Conservation (phyloP, 352 stramenopile species). For the Phytopythium delawarense region DNA sequence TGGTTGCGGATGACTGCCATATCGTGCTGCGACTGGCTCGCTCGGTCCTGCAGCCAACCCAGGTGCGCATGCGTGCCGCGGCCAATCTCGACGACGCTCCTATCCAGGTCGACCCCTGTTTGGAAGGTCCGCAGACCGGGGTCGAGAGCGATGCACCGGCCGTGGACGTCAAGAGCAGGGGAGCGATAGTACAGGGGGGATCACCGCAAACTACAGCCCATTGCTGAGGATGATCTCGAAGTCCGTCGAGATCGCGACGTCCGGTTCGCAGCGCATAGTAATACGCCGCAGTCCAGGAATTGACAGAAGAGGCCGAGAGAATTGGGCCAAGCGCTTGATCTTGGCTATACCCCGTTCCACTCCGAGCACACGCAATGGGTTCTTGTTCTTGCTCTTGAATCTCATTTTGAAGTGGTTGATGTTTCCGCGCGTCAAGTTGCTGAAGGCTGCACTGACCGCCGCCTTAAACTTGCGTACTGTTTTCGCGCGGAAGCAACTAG, state of each 20-base stretch:
- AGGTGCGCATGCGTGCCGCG: not conserved
- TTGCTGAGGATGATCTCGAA: not conserved
- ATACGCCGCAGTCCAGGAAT: not conserved
- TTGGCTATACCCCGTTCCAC: not conserved
- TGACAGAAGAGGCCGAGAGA: not conserved
- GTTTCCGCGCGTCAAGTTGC: not conserved
- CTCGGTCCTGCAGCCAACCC: too few relatives aligned
- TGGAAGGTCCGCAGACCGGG: not conserved
- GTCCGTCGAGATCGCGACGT: not conserved
- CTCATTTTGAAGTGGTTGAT: not conserved
- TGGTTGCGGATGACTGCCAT: too few relatives aligned
- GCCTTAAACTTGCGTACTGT: not conserved
- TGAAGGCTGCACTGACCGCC: not conserved
- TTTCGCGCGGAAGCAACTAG: not conserved
- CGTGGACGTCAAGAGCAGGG: not conserved
- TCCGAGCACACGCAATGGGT: too few relatives aligned
- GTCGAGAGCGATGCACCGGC: not conserved
- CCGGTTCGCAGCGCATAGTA: not conserved
- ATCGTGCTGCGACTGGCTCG: too few relatives aligned
- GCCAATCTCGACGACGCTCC: not conserved
- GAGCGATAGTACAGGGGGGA: not conserved
- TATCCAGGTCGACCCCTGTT: not conserved
- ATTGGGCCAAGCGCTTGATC: not conserved
- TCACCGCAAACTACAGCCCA: not conserved
- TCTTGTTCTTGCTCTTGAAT: constrained; percentile 2